Evolutionary conservation across 2,329 filamentous ascomycete genomes (phyloP).

Genomic region (Ophiocordyceps unilateralis): DNA sequence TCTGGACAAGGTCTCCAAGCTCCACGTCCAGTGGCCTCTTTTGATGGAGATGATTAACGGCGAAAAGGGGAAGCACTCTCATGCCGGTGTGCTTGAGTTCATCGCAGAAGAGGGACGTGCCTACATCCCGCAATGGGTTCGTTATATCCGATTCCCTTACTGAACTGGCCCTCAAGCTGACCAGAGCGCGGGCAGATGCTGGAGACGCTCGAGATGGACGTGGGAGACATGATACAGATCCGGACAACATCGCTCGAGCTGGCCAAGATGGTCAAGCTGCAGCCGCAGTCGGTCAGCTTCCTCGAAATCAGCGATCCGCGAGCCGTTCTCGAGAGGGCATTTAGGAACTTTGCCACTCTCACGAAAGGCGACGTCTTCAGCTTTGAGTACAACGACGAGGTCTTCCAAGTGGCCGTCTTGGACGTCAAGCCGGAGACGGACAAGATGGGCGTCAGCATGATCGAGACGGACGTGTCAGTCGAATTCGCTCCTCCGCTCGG

Average conservation of each 20-base stretch:
- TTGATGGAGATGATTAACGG: slow-evolving; percentile 93
- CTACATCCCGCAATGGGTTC: slow-evolving; percentile 87
- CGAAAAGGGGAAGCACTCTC: slow-evolving; percentile 60
- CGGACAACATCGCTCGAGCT: slow-evolving; percentile 86
- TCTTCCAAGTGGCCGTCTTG: slow-evolving; percentile 83
- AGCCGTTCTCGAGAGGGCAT: slow-evolving; percentile 89
- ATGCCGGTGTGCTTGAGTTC: slow-evolving; percentile 92
- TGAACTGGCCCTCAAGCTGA: slow-evolving; percentile 5
- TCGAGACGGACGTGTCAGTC: slow-evolving; percentile 91
- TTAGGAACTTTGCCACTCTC: slow-evolving; percentile 86
- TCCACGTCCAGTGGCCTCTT: slow-evolving; percentile 95
- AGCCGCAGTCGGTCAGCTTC: slow-evolving; percentile 84
- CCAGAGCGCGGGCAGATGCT: slow-evolving; percentile 51
- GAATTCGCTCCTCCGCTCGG: slow-evolving; percentile 91
- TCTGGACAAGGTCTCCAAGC: slow-evolving; percentile 84
- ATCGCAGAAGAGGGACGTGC: slow-evolving; percentile 94
- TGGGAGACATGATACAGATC: slow-evolving; percentile 86
- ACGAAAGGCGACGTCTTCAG: slow-evolving; percentile 91
- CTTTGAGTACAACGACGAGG: slow-evolving; percentile 88
- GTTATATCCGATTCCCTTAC: slow-evolving; percentile 8
- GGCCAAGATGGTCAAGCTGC: slow-evolving; percentile 86
- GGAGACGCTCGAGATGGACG: slow-evolving; percentile 75
- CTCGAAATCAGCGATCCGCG: slow-evolving; percentile 95
- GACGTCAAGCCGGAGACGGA: slow-evolving; percentile 78
- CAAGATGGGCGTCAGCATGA: slow-evolving; percentile 78